Percentiles rank a stretch among this genome's conserved stretches.
Evolutionary conservation across 306 rosid species (phyloP).

Genomic region (Canavalia gladiata): DNA sequence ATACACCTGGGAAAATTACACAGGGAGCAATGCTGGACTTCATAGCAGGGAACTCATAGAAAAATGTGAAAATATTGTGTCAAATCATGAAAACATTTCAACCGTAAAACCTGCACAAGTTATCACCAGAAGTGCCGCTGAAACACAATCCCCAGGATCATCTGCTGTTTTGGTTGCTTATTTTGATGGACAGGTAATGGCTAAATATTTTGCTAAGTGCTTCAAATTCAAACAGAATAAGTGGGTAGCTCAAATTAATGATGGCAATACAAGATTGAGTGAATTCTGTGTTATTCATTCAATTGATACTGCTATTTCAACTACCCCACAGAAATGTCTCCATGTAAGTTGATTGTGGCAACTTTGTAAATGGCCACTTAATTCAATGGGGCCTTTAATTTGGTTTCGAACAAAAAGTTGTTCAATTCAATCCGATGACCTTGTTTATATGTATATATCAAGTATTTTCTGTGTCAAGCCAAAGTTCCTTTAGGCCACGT

Average conservation of each 20-base stretch:
- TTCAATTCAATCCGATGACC: neutral
- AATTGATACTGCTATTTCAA: conserved; percentile 17
- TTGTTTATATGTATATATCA: neutral
- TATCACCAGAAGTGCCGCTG: conserved; percentile 60
- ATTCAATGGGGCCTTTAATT: neutral
- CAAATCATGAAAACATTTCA: conserved; percentile 51
- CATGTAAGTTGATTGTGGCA: neutral
- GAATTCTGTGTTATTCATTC: conserved; percentile 32
- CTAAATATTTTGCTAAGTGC: conserved; percentile 17
- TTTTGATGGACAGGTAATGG: conserved; percentile 83
- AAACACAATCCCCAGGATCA: conserved; percentile 68
- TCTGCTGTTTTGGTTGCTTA: conserved; percentile 65
- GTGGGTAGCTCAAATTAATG: conserved; percentile 26
- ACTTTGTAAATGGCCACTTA: neutral
- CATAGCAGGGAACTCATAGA: conserved; percentile 72
- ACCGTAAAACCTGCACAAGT: conserved; percentile 63
- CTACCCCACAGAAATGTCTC: neutral
- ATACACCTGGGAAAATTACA: conserved; percentile 19
- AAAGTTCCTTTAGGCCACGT: neutral
- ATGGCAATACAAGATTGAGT: conserved; percentile 10
- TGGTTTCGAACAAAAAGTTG: conserved; percentile 1
- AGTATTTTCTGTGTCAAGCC: too few relatives aligned
- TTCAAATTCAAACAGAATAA: conserved; percentile 13
- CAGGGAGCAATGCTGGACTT: conserved; percentile 63
- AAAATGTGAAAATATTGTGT: conserved; percentile 63